Evolutionary conservation across 148 eudicot genomes (phyloP), one percentile per base, ranked within the genome.

Genomic region (Oxyria digyna): DNA sequence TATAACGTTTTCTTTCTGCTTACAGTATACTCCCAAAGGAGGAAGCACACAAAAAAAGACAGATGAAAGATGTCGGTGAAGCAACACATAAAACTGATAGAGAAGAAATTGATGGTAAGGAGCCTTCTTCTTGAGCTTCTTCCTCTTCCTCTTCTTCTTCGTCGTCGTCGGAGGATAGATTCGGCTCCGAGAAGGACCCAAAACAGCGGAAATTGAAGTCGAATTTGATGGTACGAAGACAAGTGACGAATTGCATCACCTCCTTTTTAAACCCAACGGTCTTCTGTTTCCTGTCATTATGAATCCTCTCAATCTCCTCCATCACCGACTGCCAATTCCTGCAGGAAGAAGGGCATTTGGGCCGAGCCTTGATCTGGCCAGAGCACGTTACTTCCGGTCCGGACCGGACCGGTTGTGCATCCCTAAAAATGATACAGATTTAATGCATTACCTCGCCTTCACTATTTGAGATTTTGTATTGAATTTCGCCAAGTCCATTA

Each of bases 131-230:
- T n/a, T n/a, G n/a, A n/a, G 38, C 38, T 2, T 35, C 38, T 35
- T 35, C 6, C 0, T 77, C 87, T 0, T 83, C 89, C 0, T 72
- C 91, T 0, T 84, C 91, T 0, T 84, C 87, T 0, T 87, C 93
- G 0, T 83, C 91, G 0, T 89, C 96, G 0, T 84, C 91, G 4
- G 93, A 84, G 0, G 79, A 75, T 17, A 84, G 20, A 8, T 67
- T 77, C 0, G 81, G 71, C 0, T 73, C 55, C 1, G 89, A 88
- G 67, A 87, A 86, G 0, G 85, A 62, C 0, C 98, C 96, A 4
- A 93, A 87, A 41, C 98, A 89, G 1, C 84, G 87, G 32, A 93
- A 89, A 74, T 89, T 89, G 37, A 93, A 89, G 73, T 93, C 91
- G 32, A 93, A 82, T 21, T 80, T 68, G 5, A 89, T 42, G 31